phyloP scores from a whole-genome alignment of 2,329 filamentous ascomycete species.

The Ophiostoma australiae region DNA sequence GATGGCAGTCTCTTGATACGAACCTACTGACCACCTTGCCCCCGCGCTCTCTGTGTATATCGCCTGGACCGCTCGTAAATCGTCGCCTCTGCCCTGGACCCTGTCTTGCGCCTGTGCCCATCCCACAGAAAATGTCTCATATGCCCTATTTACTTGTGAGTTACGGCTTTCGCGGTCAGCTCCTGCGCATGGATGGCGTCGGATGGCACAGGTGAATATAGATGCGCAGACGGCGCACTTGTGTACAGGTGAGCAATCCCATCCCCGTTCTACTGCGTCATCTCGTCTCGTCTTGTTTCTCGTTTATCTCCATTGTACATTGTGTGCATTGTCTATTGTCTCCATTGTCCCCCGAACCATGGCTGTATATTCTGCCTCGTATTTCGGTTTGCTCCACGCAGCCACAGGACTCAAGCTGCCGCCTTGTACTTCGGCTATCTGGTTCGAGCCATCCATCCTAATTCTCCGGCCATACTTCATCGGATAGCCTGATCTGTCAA shows the following conservation, averaged over 20 bases:
- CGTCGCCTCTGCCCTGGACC: not conserved
- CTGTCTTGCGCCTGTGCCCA: not conserved
- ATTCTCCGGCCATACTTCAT: conserved; percentile 7
- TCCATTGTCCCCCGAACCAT: not conserved
- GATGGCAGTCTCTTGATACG: not conserved
- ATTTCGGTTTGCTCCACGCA: not conserved
- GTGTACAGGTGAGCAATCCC: not conserved
- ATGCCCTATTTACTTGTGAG: not conserved
- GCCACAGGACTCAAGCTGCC: not conserved
- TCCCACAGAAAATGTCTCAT: not conserved
- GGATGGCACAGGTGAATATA: not conserved
- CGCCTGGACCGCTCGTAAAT: not conserved
- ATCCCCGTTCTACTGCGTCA: not conserved
- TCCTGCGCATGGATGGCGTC: not conserved
- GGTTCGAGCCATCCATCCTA: not conserved
- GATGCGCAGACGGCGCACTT: not conserved
- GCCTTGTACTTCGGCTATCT: not conserved
- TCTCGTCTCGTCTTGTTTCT: not conserved
- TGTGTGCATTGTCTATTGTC: not conserved
- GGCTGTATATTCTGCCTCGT: not conserved
- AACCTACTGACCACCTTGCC: not conserved
- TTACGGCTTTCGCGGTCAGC: not conserved
- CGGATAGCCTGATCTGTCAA: not conserved
- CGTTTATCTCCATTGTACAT: not conserved
- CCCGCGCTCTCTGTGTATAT: not conserved